phyloP scores from a whole-genome alignment of 75 land plant species.

The Sequoiadendron giganteum region DNA sequence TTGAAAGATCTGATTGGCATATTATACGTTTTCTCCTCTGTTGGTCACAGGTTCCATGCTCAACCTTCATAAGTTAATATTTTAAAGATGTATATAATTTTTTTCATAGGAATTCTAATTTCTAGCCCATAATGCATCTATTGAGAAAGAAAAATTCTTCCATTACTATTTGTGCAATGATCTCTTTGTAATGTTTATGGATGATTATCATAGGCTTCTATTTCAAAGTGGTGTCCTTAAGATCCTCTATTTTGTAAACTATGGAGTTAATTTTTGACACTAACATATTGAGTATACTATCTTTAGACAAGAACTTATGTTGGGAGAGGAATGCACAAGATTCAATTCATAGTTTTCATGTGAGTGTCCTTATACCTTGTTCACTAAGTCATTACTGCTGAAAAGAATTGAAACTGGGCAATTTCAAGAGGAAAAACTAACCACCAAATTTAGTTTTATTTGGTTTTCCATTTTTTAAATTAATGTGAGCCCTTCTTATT shows the following conservation, averaged over 20 bases:
- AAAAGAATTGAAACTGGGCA: not conserved
- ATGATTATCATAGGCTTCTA: not conserved
- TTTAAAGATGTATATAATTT: not conserved
- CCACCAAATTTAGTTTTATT: not conserved
- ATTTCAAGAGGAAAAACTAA: not conserved
- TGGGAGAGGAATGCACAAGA: conserved; percentile 98
- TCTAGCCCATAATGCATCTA: not conserved
- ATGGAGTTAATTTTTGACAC: not conserved
- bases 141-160: not conserved
- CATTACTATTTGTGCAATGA: not conserved
- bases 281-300: conserved; percentile 6
- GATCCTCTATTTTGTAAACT: too few relatives aligned
- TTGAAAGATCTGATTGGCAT: conserved; percentile 93
- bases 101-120: not conserved
- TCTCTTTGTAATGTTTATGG: not conserved
- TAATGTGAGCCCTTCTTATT: not conserved
- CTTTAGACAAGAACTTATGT: conserved; percentile 89
- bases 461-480: not conserved
- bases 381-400: not conserved
- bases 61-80: not conserved
- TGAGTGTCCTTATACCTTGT: conserved; percentile 30
- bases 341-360: conserved; percentile 82
- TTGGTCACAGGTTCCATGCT: conserved; percentile 92
- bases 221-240: not conserved
- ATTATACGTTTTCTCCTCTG: conserved; percentile 77